Conservation (phyloP, 257 asterid species). For the Penstemon barbatus region DNA sequence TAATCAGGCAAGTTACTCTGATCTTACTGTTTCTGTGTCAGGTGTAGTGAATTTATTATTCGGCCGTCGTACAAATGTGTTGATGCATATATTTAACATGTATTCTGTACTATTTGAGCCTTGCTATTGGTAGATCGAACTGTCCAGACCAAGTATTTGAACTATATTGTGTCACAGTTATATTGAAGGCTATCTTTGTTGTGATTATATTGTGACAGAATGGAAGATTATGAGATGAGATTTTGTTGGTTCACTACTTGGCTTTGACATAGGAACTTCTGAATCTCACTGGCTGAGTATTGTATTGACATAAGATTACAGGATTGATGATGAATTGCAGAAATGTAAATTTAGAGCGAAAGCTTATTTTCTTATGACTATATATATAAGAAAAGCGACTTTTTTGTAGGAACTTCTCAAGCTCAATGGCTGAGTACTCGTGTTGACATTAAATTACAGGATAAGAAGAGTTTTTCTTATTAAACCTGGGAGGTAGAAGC, state of each 20-base stretch:
- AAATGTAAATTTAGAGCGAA: too few species aligned
- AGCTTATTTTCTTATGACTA: too few species aligned
- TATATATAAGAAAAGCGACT: too few species aligned
- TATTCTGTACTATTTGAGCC: not conserved
- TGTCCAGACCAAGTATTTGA: slow-evolving; percentile 10
- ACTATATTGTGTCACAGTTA: slow-evolving; percentile 3
- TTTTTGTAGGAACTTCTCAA: too few species aligned
- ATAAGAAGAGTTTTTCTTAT: not conserved
- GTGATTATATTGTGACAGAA: not conserved
- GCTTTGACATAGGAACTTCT: not conserved
- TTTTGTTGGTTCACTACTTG: not conserved
- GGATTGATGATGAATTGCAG: too few species aligned
- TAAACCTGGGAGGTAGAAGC: slow-evolving; percentile 5
- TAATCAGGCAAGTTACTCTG: slow-evolving; percentile 64
- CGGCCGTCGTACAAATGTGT: slow-evolving; percentile 2
- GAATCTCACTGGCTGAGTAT: too few species aligned
- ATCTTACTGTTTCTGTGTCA: slow-evolving; percentile 1
- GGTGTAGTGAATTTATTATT: slow-evolving; percentile 14
- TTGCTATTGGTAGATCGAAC: slow-evolving; percentile 3
- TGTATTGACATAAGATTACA: too few species aligned
- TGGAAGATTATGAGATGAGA: too few species aligned
- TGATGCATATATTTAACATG: slow-evolving; percentile 16
- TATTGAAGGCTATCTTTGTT: slow-evolving; percentile 7
- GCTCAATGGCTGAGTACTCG: slow-evolving; percentile 9
- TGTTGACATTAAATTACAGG: not conserved